Evolutionary conservation across 371 early-diverging fungal species (phyloP), one percentile per base, ranked within the genome.

Genomic region (Saksenaea vasiformis): DNA sequence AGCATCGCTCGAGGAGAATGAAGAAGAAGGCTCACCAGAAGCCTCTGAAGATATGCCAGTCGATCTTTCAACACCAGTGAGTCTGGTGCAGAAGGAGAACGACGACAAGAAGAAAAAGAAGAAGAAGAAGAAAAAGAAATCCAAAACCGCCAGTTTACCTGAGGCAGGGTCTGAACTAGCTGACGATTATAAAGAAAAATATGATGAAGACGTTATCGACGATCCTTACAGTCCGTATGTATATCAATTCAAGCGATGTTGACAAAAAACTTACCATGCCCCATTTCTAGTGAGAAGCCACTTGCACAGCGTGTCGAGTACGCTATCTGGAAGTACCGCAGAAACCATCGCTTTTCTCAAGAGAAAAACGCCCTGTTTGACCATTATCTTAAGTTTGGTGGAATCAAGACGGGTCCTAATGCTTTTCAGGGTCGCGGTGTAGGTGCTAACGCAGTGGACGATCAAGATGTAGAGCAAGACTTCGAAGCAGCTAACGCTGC

Each of bases 61-160:
- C 1, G 68, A 65, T 8, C 41, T 78, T 3, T 62, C 78, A 4
- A 78, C 76, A 3, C 76, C 78, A 24, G 47, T 75, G 5, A 70
- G 69, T 56, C 54, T 78, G n/a, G 55, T 43, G 22, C 65, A 72
- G 58, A 34, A 35, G 15, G 55, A 55, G 7, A 17, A 54, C 13
- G 43, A 41, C 0, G 63, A 74, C 24, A 77, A 80, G 44, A 80
- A 72, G 51, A 76, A 83, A 53, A 78, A 79, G 64, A 84, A 84
- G 62, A 86, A 82, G 70, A 87, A 82, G 68, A 87, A 79, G 64
- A 85, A 76, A 67, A 87, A 74, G 63, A 84, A 80, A 65, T 66
- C 69, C 31, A 84, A 83, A 61, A 72, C 69, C 17, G 69, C 76
- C 34, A 66, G 72, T n/a, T 69, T 82, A 44, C 81, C 82, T n/a